Conservation (phyloP, 1,284 basidiomycete genomes). For the Exobasidium rhododendri region DNA sequence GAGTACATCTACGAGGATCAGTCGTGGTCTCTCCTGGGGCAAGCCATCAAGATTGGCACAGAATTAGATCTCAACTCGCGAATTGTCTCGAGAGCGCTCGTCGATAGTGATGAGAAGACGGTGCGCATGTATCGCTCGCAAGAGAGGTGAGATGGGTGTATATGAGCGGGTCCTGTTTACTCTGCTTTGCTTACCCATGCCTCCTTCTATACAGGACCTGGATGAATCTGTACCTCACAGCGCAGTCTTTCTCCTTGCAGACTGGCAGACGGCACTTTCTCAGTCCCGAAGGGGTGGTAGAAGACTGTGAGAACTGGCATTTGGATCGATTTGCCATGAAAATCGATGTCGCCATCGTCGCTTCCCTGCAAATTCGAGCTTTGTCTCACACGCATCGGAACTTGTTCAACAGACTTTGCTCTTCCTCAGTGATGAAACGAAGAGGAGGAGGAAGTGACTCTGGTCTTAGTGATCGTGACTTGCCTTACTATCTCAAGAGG, state of each 20-base stretch:
- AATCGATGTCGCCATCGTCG: background rate
- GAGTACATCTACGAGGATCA: slow-evolving; percentile 24
- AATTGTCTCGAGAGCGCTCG: slow-evolving; percentile 12
- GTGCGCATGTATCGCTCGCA: background rate
- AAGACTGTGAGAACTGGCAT: slow-evolving; percentile 1
- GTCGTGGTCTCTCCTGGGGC: slow-evolving; percentile 32
- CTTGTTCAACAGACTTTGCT: background rate
- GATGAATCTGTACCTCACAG: background rate
- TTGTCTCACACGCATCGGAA: background rate
- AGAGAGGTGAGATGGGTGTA: slow-evolving; percentile 2
- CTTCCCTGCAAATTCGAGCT: background rate
- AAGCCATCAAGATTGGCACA: slow-evolving; percentile 33
- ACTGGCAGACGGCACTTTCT: background rate
- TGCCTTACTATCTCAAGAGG: too few relatives aligned
- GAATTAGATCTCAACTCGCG: slow-evolving; percentile 37
- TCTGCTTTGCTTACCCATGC: background rate
- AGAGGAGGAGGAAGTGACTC: too few relatives aligned
- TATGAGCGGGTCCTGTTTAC: background rate
- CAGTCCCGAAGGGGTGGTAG: background rate
- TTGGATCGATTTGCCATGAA: background rate
- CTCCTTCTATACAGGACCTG: background rate
- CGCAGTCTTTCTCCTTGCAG: background rate
- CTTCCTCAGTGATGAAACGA: background rate
- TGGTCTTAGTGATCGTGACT: too few relatives aligned
- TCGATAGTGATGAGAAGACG: background rate